Conservation (phyloP, 257 asterid species). For the Solanum piurae region DNA sequence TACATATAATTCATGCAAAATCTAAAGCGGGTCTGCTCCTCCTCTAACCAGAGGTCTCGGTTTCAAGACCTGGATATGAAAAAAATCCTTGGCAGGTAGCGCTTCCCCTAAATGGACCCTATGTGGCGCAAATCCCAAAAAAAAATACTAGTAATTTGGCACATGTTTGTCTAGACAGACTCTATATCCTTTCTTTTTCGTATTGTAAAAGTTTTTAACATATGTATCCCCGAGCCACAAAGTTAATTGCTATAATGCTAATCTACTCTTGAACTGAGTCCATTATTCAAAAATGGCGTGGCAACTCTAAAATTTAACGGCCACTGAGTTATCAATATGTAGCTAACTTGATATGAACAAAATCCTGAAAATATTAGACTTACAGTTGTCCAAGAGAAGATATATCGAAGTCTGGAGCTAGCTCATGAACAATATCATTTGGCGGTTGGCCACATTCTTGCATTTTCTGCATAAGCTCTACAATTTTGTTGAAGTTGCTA, state of each 20-base stretch:
- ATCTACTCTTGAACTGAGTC: background rate
- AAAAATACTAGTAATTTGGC: background rate
- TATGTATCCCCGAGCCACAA: background rate
- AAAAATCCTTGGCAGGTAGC: background rate
- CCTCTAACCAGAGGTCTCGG: background rate
- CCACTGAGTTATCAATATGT: background rate
- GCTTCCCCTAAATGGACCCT: background rate
- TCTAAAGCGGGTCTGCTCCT: background rate
- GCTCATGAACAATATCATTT: slow-evolving; percentile 76
- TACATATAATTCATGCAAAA: background rate
- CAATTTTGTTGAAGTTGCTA: slow-evolving; percentile 79
- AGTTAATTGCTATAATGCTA: background rate
- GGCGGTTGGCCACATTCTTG: slow-evolving; percentile 99
- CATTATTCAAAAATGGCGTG: background rate
- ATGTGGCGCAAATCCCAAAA: too few species aligned
- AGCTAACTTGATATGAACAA: background rate
- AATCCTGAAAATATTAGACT: slow-evolving; percentile 14
- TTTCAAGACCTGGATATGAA: background rate
- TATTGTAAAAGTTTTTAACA: background rate
- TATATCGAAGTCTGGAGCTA: slow-evolving; percentile 83
- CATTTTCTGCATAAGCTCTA: slow-evolving; percentile 99
- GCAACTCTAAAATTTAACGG: background rate
- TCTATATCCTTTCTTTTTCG: background rate
- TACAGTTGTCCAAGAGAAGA: slow-evolving; percentile 74
- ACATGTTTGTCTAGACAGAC: background rate